These are phyloP conservation scores for Logfia minima DNA, from an alignment of 129 eudicot genomes.

Conservation along the genomic window DNA sequence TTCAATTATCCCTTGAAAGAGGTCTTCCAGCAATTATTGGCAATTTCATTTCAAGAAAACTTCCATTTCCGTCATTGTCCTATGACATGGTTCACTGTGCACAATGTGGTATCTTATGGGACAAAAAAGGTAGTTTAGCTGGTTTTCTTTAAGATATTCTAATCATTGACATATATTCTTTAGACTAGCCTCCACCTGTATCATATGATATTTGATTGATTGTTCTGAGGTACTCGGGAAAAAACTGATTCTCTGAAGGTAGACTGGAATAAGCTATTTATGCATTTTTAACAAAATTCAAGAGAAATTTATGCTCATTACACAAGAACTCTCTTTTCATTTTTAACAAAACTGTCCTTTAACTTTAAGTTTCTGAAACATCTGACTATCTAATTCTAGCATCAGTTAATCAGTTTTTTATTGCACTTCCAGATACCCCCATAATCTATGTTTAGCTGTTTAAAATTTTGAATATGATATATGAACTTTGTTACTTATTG, in stretches of 20 bases:
- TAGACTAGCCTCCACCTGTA: neutral
- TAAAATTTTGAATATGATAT: neutral
- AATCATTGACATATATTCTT: neutral
- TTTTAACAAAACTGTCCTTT: too few species aligned
- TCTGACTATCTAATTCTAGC: too few species aligned
- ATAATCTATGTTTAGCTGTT: conserved; percentile 16
- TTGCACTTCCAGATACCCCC: neutral
- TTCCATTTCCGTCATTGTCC: conserved; percentile 92
- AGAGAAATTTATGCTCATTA: too few species aligned
- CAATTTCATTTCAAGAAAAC: conserved; percentile 78
- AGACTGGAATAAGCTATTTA: too few species aligned
- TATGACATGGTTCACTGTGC: conserved; percentile 99
- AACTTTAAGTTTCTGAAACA: too few species aligned
- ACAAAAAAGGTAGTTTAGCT: conserved; percentile 59
- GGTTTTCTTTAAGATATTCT: neutral
- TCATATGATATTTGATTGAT: too few species aligned
- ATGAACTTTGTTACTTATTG: neutral
- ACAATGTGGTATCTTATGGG: conserved; percentile 95
- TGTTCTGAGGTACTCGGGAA: too few species aligned
- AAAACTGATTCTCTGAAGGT: neutral
- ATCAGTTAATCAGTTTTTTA: too few species aligned
- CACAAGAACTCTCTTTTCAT: too few species aligned
- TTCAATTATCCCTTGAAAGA: conserved; percentile 92
- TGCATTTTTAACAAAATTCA: too few species aligned
- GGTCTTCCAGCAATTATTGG: conserved; percentile 96